Conservation (phyloP, 2,329 filamentous ascomycete genomes). For the Helotiales sp. region DNA sequence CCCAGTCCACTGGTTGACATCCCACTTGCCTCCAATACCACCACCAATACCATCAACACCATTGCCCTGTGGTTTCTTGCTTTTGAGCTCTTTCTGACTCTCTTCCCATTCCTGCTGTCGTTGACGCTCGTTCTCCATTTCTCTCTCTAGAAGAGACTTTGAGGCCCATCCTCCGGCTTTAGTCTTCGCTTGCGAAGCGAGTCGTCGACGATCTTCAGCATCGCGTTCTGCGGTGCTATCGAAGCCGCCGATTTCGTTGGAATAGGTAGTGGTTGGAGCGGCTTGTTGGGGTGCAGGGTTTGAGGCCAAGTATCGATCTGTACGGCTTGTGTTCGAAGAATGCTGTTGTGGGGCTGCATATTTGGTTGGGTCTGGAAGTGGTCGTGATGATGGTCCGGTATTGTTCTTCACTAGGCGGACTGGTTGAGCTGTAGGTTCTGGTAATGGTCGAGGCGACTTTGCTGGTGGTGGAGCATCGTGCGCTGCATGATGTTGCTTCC, state of each 20-base stretch:
- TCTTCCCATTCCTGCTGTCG: slow-evolving; percentile 70
- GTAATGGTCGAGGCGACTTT: slow-evolving; percentile 34
- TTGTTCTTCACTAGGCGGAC: slow-evolving; percentile 34
- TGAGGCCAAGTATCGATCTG: slow-evolving; percentile 48
- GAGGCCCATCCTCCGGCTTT: slow-evolving; percentile 53
- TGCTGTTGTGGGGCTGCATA: slow-evolving; percentile 27
- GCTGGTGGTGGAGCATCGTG: slow-evolving; percentile 26
- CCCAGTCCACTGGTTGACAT: slow-evolving; percentile 56
- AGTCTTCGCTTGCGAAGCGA: slow-evolving; percentile 49
- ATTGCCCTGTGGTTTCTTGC: slow-evolving; percentile 47
- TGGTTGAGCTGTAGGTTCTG: slow-evolving; percentile 29
- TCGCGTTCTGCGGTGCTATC: slow-evolving; percentile 46
- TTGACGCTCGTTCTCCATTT: slow-evolving; percentile 61
- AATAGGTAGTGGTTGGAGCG: slow-evolving; percentile 40
- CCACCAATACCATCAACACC: slow-evolving; percentile 62
- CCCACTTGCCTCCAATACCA: slow-evolving; percentile 70
- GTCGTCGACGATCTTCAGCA: slow-evolving; percentile 49
- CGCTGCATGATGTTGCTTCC: slow-evolving; percentile 40
- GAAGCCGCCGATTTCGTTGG: slow-evolving; percentile 40
- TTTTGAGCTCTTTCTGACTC: slow-evolving; percentile 60
- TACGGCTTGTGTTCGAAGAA: slow-evolving; percentile 39
- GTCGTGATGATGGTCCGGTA: slow-evolving; percentile 36
- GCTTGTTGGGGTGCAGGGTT: slow-evolving; percentile 44
- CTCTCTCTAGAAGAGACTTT: slow-evolving; percentile 56
- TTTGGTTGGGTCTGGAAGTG: slow-evolving; percentile 38